A percentile compares a stretch with the other conserved stretches of the same genome.
Evolutionary conservation across 1,284 basidiomycete genomes (phyloP).

Genomic region (Ganoderma lingzhi): DNA sequence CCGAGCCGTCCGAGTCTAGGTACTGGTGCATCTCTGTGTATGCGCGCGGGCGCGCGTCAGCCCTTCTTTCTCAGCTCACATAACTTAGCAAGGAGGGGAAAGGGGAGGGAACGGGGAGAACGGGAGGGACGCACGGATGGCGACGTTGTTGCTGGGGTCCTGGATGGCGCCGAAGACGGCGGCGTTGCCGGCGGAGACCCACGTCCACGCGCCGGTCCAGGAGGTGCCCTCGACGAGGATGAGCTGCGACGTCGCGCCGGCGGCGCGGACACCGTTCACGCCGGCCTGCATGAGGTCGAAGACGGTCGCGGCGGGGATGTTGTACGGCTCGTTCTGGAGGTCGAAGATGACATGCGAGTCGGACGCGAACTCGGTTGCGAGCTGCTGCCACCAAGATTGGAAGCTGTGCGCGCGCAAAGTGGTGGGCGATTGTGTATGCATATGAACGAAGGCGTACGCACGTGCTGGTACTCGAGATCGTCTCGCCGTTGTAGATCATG

Average conservation of each 20-base stretch:
- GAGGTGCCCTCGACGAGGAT: slow-evolving; percentile 56
- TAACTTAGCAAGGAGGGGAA: background rate
- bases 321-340: slow-evolving; percentile 70
- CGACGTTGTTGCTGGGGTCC: slow-evolving; percentile 69
- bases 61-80: background rate
- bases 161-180: slow-evolving; percentile 58
- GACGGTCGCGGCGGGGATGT: slow-evolving; percentile 55
- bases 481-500: slow-evolving; percentile 62
- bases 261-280: slow-evolving; percentile 66
- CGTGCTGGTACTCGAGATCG: slow-evolving; percentile 57
- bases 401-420: too few species aligned
- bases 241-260: slow-evolving; percentile 62
- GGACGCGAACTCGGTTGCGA: slow-evolving; percentile 59
- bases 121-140: slow-evolving; percentile 51
- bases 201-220: slow-evolving; percentile 55
- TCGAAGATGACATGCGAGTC: slow-evolving; percentile 66
- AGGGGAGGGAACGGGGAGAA: background rate
- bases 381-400: slow-evolving; percentile 62
- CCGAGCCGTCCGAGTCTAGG: slow-evolving; percentile 71
- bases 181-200: slow-evolving; percentile 60
- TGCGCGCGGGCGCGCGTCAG: background rate
- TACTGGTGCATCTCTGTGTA: slow-evolving; percentile 73
- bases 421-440: too few species aligned
- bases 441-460: too few species aligned
- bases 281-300: slow-evolving; percentile 66